phyloP scores from a whole-genome alignment of 1,284 basidiomycete genomes.

The Austroboletus sp. region DNA sequence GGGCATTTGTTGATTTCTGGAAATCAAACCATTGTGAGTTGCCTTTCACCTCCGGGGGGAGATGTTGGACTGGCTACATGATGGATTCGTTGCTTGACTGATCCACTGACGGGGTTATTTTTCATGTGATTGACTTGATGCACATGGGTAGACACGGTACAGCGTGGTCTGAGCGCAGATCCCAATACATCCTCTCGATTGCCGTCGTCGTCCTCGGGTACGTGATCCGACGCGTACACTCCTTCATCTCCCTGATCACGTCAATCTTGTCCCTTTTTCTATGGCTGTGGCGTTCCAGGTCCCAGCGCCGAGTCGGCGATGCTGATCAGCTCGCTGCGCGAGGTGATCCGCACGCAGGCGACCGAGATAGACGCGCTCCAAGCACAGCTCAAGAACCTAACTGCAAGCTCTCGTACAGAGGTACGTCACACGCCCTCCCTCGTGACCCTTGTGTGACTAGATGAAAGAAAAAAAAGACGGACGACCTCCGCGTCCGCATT shows the following conservation, averaged over 20 bases:
- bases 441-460: neutral
- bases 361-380: constrained; percentile 67
- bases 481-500: constrained; percentile 40
- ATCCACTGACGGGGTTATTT: too few relatives aligned
- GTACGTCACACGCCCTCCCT: constrained; percentile 22
- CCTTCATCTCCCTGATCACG: too few relatives aligned
- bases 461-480: constrained; percentile 23
- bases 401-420: constrained; percentile 35
- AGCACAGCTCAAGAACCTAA: constrained; percentile 42
- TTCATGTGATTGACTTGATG: neutral
- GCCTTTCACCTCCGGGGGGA: neutral
- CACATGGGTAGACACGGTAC: constrained; percentile 51
- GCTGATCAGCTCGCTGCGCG: constrained; percentile 73
- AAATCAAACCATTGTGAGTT: constrained; percentile 90
- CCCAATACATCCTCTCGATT: constrained; percentile 56
- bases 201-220: constrained; percentile 33
- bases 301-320: constrained; percentile 73
- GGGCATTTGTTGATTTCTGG: constrained; percentile 98
- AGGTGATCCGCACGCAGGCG: constrained; percentile 73
- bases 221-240: too few relatives aligned
- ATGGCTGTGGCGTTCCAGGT: constrained; percentile 31
- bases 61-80: neutral
- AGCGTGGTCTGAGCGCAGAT: constrained; percentile 58
- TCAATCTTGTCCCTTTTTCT: neutral
- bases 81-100: too few relatives aligned